phyloP scores from a whole-genome alignment of 208 protist species.

The Leishmania mexicana region DNA sequence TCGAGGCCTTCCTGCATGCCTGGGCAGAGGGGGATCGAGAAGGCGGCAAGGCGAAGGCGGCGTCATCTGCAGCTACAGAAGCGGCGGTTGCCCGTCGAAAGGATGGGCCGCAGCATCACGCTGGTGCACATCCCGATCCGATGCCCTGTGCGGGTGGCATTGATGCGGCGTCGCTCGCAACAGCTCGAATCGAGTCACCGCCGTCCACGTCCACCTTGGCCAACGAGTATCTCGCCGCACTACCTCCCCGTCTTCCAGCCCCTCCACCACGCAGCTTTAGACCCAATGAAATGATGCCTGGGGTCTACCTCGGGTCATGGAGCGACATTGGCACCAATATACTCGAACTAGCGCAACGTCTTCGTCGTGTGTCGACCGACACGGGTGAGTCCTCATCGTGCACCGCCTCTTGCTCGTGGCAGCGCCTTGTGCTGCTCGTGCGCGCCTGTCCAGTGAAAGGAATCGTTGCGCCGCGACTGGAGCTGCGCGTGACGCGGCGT shows the following conservation, averaged over 20 bases:
- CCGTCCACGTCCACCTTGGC: neutral
- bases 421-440: slow-evolving; percentile 43
- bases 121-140: neutral
- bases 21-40: slow-evolving; percentile 17
- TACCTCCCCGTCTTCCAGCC: slow-evolving; percentile 18
- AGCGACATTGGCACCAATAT: slow-evolving; percentile 43
- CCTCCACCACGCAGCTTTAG: slow-evolving; percentile 43
- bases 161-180: neutral
- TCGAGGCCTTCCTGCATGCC: slow-evolving; percentile 15
- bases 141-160: neutral
- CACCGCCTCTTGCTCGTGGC: neutral
- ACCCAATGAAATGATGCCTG: slow-evolving; percentile 59
- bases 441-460: slow-evolving; percentile 34
- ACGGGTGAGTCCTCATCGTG: neutral
- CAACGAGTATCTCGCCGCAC: neutral
- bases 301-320: slow-evolving; percentile 55
- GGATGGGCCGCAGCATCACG: neutral
- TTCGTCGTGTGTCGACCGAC: slow-evolving; percentile 10
- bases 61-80: neutral
- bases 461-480: slow-evolving; percentile 14
- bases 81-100: neutral
- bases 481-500: slow-evolving; percentile 21
- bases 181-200: neutral
- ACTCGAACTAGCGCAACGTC: slow-evolving; percentile 16
- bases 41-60: neutral